Evolutionary conservation across 352 stramenopile genomes (phyloP).

Genomic region (Globisporangium iwayamae): DNA sequence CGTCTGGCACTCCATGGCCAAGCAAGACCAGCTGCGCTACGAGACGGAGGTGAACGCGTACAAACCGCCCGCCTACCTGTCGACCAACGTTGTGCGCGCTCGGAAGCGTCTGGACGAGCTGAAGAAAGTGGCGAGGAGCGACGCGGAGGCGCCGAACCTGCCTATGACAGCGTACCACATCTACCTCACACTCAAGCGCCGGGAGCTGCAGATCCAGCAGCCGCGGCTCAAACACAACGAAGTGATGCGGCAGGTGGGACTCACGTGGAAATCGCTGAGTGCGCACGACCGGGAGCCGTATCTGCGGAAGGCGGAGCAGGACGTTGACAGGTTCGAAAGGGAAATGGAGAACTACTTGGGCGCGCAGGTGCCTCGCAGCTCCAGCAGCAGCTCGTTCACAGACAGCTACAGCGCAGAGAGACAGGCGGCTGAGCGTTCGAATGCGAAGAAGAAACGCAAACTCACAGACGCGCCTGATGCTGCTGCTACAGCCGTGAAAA

Average conservation of each 20-base stretch:
- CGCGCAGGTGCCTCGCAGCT: slow-evolving; percentile 4
- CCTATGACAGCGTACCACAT: slow-evolving; percentile 44
- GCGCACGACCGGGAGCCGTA: slow-evolving; percentile 29
- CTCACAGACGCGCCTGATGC: neutral
- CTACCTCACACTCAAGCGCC: slow-evolving; percentile 34
- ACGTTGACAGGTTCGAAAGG: slow-evolving; percentile 41
- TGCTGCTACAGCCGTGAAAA: neutral
- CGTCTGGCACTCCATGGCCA: slow-evolving; percentile 45
- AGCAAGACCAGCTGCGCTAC: slow-evolving; percentile 42
- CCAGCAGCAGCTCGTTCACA: slow-evolving; percentile 4
- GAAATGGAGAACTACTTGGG: slow-evolving; percentile 42
- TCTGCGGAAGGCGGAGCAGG: slow-evolving; percentile 32
- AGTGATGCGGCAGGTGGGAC: slow-evolving; percentile 41
- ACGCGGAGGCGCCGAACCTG: slow-evolving; percentile 31
- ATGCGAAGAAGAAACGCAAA: slow-evolving; percentile 17
- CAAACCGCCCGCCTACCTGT: slow-evolving; percentile 36
- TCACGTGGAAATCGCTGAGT: slow-evolving; percentile 39
- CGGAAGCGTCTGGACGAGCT: slow-evolving; percentile 36
- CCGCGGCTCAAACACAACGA: slow-evolving; percentile 38
- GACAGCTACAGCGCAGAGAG: slow-evolving; percentile 7
- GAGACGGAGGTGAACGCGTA: slow-evolving; percentile 47
- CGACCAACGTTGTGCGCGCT: slow-evolving; percentile 16
- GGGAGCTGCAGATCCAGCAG: slow-evolving; percentile 26
- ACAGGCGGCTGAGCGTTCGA: slow-evolving; percentile 3
- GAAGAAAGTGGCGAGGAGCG: slow-evolving; percentile 24